Percentiles rank a stretch among this genome's conserved stretches.
Conservation (phyloP, 2,329 filamentous ascomycete species). For the Penicillium sp. region DNA sequence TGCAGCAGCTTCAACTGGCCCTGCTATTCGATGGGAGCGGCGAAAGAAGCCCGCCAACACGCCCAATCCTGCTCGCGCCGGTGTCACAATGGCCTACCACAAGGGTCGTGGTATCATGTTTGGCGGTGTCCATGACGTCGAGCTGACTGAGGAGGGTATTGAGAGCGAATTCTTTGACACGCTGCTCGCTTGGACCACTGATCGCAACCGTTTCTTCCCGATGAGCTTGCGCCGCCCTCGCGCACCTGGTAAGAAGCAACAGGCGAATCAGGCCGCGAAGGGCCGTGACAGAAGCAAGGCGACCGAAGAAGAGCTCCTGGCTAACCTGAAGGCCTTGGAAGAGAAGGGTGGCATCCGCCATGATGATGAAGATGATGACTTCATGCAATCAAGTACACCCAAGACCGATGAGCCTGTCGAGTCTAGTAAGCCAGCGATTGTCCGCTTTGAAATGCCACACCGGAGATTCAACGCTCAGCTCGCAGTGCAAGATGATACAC, state of each 20-base stretch:
- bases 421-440: slow-evolving; percentile 58
- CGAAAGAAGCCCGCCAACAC: slow-evolving; percentile 89
- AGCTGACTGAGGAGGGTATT: slow-evolving; percentile 88
- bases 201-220: slow-evolving; percentile 92
- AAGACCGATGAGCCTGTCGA: slow-evolving; percentile 54
- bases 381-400: slow-evolving; percentile 39
- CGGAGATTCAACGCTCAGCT: slow-evolving; percentile 87
- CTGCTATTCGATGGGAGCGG: slow-evolving; percentile 83
- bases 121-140: slow-evolving; percentile 90
- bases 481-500: slow-evolving; percentile 83
- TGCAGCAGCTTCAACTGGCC: slow-evolving; percentile 58
- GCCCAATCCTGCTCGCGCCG: slow-evolving; percentile 78
- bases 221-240: slow-evolving; percentile 73
- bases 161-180: slow-evolving; percentile 97
- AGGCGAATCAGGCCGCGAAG: slow-evolving; percentile 44
- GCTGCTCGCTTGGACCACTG: slow-evolving; percentile 89
- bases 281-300: slow-evolving; percentile 72
- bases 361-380: slow-evolving; percentile 44
- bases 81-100: slow-evolving; percentile 90
- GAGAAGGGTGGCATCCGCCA: slow-evolving; percentile 65
- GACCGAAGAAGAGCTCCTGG: slow-evolving; percentile 84
- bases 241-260: slow-evolving; percentile 61
- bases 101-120: slow-evolving; percentile 91
- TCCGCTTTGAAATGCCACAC: slow-evolving; percentile 82
- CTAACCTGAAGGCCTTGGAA: slow-evolving; percentile 82